phyloP scores from a whole-genome alignment of 495 filamentous ascomycete genomes.

The Xylaria grammica region DNA sequence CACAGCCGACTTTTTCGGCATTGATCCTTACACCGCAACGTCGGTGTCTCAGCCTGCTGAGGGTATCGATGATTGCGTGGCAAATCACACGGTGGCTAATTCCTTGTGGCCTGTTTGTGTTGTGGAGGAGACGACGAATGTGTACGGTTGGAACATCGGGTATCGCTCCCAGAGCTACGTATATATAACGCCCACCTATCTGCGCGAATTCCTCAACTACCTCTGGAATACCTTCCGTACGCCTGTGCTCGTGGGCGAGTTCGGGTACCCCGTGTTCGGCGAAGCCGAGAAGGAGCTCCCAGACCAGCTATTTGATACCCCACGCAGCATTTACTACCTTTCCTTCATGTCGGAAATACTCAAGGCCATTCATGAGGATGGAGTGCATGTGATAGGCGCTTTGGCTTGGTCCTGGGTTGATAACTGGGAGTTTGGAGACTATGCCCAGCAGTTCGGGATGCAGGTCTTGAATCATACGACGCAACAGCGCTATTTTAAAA shows the following conservation, averaged over 20 bases:
- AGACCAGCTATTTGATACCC: conserved; percentile 50
- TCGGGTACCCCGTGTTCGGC: conserved; percentile 15
- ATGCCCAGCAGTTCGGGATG: conserved; percentile 45
- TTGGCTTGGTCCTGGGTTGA: conserved; percentile 57
- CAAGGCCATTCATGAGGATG: conserved; percentile 50
- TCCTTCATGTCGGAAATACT: conserved; percentile 51
- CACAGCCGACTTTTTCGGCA: conserved; percentile 51
- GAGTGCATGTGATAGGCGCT: conserved; percentile 53
- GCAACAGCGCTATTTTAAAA: conserved; percentile 49
- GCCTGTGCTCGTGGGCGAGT: conserved; percentile 37
- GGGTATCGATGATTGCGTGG: conserved; percentile 43
- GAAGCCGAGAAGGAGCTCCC: conserved; percentile 50
- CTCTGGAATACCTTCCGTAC: conserved; percentile 51
- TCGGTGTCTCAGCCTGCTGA: conserved; percentile 44
- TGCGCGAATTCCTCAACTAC: conserved; percentile 47
- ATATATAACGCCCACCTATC: conserved; percentile 34
- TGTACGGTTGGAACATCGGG: conserved; percentile 32
- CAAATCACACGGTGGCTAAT: conserved; percentile 31
- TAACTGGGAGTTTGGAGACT: conserved; percentile 52
- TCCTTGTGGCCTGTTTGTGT: conserved; percentile 48
- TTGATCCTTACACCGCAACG: conserved; percentile 54
- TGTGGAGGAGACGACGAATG: conserved; percentile 40
- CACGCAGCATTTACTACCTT: conserved; percentile 11
- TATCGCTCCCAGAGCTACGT: conserved; percentile 49
- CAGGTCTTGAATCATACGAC: conserved; percentile 50